phyloP scores from a whole-genome alignment of 2,329 filamentous ascomycete species.

The Aspergillus sp. region DNA sequence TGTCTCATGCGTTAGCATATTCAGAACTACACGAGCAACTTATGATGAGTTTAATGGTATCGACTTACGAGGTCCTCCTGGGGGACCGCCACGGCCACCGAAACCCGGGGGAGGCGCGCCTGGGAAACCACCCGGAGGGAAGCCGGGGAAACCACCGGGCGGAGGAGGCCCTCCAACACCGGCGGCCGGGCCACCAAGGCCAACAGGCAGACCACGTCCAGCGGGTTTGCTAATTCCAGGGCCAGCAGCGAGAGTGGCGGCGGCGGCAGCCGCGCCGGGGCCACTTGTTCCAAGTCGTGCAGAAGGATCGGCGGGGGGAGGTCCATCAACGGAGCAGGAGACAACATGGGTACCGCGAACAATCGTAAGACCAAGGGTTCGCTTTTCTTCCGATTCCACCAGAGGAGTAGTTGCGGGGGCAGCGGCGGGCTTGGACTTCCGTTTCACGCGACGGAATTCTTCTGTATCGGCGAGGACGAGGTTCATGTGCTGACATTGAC shows the following conservation, averaged over 20 bases:
- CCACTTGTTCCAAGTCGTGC: conserved; percentile 79
- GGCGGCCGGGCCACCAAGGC: conserved; percentile 83
- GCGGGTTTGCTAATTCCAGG: conserved; percentile 89
- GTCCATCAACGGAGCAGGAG: conserved; percentile 91
- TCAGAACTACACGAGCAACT: neutral
- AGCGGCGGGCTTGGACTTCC: conserved; percentile 69
- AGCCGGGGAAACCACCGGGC: conserved; percentile 53
- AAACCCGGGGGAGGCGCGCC: conserved; percentile 52
- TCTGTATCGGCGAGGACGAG: conserved; percentile 97
- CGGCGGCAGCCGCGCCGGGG: conserved; percentile 55
- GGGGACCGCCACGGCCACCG: conserved; percentile 52
- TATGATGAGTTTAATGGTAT: neutral
- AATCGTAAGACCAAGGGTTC: conserved; percentile 92
- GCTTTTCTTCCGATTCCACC: conserved; percentile 92
- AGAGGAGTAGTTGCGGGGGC: conserved; percentile 62
- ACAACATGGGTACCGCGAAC: conserved; percentile 93
- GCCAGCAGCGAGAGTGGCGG: conserved; percentile 73
- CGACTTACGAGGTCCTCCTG: conserved; percentile 52
- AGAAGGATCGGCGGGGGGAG: conserved; percentile 89
- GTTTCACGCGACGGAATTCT: conserved; percentile 90
- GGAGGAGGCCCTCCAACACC: conserved; percentile 80
- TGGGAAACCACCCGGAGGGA: conserved; percentile 55
- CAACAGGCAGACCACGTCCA: conserved; percentile 78
- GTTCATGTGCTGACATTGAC: conserved; percentile 83
- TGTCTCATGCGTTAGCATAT: conserved; percentile 16